Base-by-base conservation (phyloP, 176 grass and related monocot genomes). In the Phragmites australis region DNA sequence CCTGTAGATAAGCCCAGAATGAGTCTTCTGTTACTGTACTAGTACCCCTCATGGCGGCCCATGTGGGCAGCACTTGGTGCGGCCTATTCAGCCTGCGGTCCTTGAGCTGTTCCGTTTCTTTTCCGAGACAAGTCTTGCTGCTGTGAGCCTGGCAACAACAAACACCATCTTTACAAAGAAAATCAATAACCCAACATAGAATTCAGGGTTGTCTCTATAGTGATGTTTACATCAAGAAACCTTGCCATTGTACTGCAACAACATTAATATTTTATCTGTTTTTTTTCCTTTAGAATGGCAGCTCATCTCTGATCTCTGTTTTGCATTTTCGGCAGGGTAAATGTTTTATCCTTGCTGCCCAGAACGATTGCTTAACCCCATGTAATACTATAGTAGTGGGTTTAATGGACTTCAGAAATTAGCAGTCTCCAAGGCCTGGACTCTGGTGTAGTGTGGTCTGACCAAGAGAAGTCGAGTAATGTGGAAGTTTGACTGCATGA, bases 401-500 rank as follows among this genome's bases (percentile, higher is more conserved):
- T 69, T 81, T 51, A 70, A 68, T 82, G 72, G 78, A 67, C 51
- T 52, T 68, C 27, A 75, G 39, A 80, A 45, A 2, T 60, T 42
- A 63, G 13, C 65, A n/a, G 8, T 65, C 27, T 29, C 53, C 74
- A 72, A 17, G 57, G 19, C 44, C 75, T 78, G 80, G n/a, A 13
- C 74, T 87, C 34, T 25, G 41, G 74, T 46, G 47, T 49, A 6
- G 6, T 27, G 68, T 65, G 23, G 34, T 79, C 52, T 47, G 82
- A 81, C 82, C 82, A 85, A 85, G 70, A 70, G 55, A 2, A 75
- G 70, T 84, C 53, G 60, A 81, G 76, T 75, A 74, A 45, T 17
- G 46, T 32, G 45, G 62, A 85, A 81, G 82, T 80, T 89, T 85
- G 77, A 85, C 82, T 75, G 77, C 77, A 89, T 54, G 77, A 81